Base-by-base conservation (phyloP, 768 basidiomycete species). In the Suillus sp. region DNA sequence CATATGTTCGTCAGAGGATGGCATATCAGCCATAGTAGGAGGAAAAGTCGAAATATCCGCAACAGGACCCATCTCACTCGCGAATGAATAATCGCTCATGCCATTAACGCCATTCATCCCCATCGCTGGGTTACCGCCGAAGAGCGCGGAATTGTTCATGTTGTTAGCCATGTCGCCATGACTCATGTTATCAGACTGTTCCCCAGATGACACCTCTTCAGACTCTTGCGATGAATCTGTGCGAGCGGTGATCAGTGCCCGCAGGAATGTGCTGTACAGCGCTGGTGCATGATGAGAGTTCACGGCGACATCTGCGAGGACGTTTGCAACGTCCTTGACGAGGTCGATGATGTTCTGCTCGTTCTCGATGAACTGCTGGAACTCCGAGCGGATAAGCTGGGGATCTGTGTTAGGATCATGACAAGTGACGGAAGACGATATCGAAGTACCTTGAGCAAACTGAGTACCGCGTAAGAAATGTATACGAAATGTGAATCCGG, bases 401-500 rank as follows among this genome's bases (percentile, higher is more conserved):
- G 60, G 64, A 60, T n/a, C 32, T 16, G 22, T 47, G 47, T 75
- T 14, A 74, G 67, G 56, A 37, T 55, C 59, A 6, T 42, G 61
- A 60, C 9, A 38, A 50, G 50, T 4, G 20, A 18, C 7, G 22
- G 25, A 56, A 53, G 22, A 27, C 27, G 11, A 48, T 32, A 18
- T n/a, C 22, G 64, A 27, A 80, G 62, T 59, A 94, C 92, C 88
- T 98, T 99, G 65, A 99, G 81, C 66, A 98, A 79, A 70, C 91
- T 96, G 63, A 97, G 79, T 8, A 98, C 91, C 0, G 94, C 95
- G 75, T 99, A 97, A n/a, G 91, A 91, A 51, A 86, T 86, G 78
- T 92, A 90, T 10, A 99, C 96, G 66, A 92, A 96, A 69, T 92
- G 90, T 6, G 92, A 91, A 74, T 99, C 96, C 4, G 95, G 92